A percentile compares a stretch with the other conserved stretches of the same genome.
Conservation (phyloP, 140 eudicot genomes). For the Cichorium intybus region DNA sequence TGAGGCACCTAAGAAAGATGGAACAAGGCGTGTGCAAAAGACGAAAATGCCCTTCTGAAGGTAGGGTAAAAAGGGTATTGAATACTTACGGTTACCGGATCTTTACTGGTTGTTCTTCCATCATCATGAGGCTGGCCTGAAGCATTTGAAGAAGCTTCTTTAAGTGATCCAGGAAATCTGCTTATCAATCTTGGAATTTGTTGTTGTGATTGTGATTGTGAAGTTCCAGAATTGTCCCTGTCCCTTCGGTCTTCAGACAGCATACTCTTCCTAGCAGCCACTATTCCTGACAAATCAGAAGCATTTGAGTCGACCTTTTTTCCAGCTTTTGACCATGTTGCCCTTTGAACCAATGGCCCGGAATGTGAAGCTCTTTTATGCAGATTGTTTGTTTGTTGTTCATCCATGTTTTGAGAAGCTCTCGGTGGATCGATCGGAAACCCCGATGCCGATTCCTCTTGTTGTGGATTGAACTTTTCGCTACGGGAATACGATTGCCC, state of each 20-base stretch:
- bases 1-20: no score
- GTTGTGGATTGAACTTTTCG: constrained; percentile 76
- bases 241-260: constrained; percentile 66
- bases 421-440: constrained; percentile 96
- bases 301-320: constrained; percentile 60
- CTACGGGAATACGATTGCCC: constrained; percentile 68
- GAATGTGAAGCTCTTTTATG: constrained; percentile 86
- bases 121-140: constrained; percentile 44
- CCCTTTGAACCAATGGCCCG: constrained; percentile 82
- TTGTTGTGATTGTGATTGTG: constrained; percentile 45
- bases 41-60: neutral
- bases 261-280: constrained; percentile 79
- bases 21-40: neutral
- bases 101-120: constrained; percentile 49
- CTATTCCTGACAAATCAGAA: constrained; percentile 61
- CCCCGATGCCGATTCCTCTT: constrained; percentile 82
- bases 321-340: constrained; percentile 75
- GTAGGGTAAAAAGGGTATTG: neutral
- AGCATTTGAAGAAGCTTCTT: constrained; percentile 59
- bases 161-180: constrained; percentile 88
- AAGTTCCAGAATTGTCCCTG: constrained; percentile 51
- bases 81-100: constrained; percentile 66
- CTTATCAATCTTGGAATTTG: constrained; percentile 57
- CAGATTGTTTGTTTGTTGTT: constrained; percentile 32
- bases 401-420: constrained; percentile 74